phyloP scores from a whole-genome alignment of 805 yeast genomes.

The Starmerella stellata region DNA sequence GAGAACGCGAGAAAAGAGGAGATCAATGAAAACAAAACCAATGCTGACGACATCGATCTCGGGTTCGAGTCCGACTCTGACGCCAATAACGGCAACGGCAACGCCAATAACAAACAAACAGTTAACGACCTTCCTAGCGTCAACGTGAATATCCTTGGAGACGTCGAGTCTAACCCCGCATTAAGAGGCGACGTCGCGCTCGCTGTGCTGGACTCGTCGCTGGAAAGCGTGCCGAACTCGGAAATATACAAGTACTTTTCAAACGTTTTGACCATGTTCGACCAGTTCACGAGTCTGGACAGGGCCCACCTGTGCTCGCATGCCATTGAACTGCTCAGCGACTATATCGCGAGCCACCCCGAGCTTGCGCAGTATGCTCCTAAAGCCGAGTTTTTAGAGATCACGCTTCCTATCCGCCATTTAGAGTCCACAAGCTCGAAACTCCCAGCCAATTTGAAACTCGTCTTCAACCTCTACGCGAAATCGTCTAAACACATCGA shows the following conservation, averaged over 20 bases:
- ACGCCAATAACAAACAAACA: slow-evolving; percentile 31
- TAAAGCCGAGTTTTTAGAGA: slow-evolving; percentile 32
- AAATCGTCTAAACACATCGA: slow-evolving; percentile 12
- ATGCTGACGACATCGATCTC: slow-evolving; percentile 32
- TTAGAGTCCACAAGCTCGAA: slow-evolving; percentile 25
- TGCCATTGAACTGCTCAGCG: slow-evolving; percentile 33
- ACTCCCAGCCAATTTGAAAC: slow-evolving; percentile 46
- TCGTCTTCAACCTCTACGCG: slow-evolving; percentile 50
- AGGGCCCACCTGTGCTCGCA: slow-evolving; percentile 50
- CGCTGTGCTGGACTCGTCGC: slow-evolving; percentile 50
- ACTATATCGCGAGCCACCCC: not conserved
- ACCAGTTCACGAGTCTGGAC: slow-evolving; percentile 50
- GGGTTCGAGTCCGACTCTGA: slow-evolving; percentile 21
- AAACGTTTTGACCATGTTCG: slow-evolving; percentile 41
- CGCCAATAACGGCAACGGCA: slow-evolving; percentile 25
- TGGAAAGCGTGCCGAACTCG: slow-evolving; percentile 29
- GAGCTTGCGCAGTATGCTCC: slow-evolving; percentile 16
- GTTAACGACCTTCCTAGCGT: slow-evolving; percentile 52
- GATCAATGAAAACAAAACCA: slow-evolving; percentile 25
- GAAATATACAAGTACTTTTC: slow-evolving; percentile 27
- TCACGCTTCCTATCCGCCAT: slow-evolving; percentile 51
- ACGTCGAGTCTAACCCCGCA: slow-evolving; percentile 68
- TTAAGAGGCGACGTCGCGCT: slow-evolving; percentile 54
- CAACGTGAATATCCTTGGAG: slow-evolving; percentile 68
- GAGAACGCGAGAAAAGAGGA: slow-evolving; percentile 31